phyloP scores from a whole-genome alignment of 495 filamentous ascomycete genomes.

The Neurospora sp. region DNA sequence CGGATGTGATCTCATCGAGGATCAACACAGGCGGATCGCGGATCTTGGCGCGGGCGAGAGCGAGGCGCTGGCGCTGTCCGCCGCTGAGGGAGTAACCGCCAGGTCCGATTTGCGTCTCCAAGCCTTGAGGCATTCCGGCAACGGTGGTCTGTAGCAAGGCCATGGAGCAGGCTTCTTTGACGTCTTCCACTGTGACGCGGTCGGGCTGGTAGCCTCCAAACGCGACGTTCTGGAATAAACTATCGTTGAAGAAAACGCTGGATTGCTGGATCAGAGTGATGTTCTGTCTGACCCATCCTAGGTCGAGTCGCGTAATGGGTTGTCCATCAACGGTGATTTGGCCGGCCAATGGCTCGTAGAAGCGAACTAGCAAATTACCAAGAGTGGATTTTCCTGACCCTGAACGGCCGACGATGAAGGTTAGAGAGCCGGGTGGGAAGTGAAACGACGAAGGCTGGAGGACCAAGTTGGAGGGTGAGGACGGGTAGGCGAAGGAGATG shows the following conservation, averaged over 20 bases:
- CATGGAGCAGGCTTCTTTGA: conserved; percentile 49
- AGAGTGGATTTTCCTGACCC: conserved; percentile 93
- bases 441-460: conserved; percentile 48
- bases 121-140: conserved; percentile 56
- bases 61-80: conserved; percentile 71
- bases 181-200: conserved; percentile 39
- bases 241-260: conserved; percentile 76
- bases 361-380: conserved; percentile 64
- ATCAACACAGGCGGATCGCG: conserved; percentile 76
- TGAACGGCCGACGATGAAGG: conserved; percentile 76
- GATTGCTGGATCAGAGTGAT: conserved; percentile 78
- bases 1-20: conserved; percentile 81
- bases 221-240: conserved; percentile 68
- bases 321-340: conserved; percentile 59
- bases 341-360: conserved; percentile 60
- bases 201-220: conserved; percentile 50
- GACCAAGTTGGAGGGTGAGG: conserved; percentile 51
- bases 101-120: conserved; percentile 62
- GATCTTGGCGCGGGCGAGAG: conserved; percentile 64
- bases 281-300: conserved; percentile 67
- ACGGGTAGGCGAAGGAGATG: conserved; percentile 80
- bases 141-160: conserved; percentile 67
- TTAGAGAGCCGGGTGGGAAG: conserved; percentile 64
- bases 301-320: conserved; percentile 50
- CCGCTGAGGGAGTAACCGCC: conserved; percentile 69